Base-by-base conservation (phyloP, 352 stramenopile species). In the Peronospora farinosa region DNA sequence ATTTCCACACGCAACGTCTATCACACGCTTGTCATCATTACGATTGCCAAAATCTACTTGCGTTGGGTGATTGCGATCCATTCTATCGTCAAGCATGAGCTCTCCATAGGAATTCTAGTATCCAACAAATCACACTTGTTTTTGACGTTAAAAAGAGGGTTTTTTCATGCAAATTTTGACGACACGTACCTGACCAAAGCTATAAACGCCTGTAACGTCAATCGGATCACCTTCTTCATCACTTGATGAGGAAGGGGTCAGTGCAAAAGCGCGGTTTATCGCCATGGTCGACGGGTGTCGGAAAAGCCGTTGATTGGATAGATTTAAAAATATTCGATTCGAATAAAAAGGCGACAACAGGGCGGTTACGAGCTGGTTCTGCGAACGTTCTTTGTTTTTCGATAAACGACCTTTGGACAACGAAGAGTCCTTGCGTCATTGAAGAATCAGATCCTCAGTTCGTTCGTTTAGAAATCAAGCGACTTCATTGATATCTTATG, bases 21-120 rank as follows among this genome's bases (percentile, higher is more conserved):
- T 57, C 6, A 95, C 67, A n/a, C 72, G 66, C 5, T 69, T 63
- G 28, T 32, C 56, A 7, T 66, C 49, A 11, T 63, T 67, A 2
- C 63, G 51, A 19, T 25, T 50, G 15, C 47, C 38, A 35, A 63
- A 25, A 8, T 72, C 45, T 5, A 93, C 57, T 13, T 61, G 69
- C 5, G 55, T 83, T 0, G 84, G 84, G 1, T 35, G 52, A 41
- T 64, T 78, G n/a, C 88, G 76, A 19, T 83, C 74, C 35, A 61
- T 72, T 0, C 67, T 85, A 51, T 97, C 88, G 19, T 84, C 87
- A 9, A 89, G 75, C 6, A 77, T 87, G n/a, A 97, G 71, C 59
- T 97, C 90, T 0, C 88, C 88, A 47, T 96, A 97, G 30, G 84
- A 78, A 58, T 97, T 97, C 79, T 97, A 53, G 0, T 5, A 27